These are phyloP conservation scores for Trichoderma gracile DNA, from an alignment of 2,329 filamentous ascomycete species.

Conservation along the genomic window DNA sequence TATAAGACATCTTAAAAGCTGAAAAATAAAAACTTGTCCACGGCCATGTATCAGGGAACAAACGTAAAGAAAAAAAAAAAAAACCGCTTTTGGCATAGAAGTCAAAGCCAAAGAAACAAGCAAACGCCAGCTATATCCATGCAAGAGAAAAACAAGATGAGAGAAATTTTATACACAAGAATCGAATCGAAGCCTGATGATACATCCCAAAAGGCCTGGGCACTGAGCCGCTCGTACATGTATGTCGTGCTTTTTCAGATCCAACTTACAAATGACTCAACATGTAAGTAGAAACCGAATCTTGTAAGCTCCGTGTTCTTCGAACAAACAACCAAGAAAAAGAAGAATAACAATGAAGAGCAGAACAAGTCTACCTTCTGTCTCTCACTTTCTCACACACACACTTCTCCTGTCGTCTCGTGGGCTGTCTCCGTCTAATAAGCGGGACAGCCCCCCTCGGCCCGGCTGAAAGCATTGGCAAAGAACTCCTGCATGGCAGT, in stretches of 20 bases:
- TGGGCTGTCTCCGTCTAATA: slow-evolving; percentile 41
- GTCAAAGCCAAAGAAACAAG: not conserved
- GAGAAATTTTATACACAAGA: slow-evolving; percentile 11
- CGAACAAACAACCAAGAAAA: not conserved
- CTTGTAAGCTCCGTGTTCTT: not conserved
- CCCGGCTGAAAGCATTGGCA: slow-evolving; percentile 69
- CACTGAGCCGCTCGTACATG: slow-evolving; percentile 17
- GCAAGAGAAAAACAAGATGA: not conserved
- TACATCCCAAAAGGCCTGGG: not conserved
- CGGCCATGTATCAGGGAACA: not conserved
- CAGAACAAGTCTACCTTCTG: no score
- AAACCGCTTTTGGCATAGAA: not conserved
- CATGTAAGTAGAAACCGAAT: not conserved
- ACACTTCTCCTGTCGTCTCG: not conserved
- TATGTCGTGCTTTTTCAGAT: not conserved
- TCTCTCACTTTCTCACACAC: no score
- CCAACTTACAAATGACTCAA: not conserved
- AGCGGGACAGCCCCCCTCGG: slow-evolving; percentile 58
- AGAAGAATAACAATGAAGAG: not conserved
- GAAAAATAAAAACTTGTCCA: not conserved
- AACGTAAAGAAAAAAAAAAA: not conserved
- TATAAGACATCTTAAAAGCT: not conserved
- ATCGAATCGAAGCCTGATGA: not conserved
- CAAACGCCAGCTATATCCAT: slow-evolving; percentile 1
- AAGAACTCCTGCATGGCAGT: slow-evolving; percentile 96